Percentiles rank a stretch among this genome's conserved stretches.
Conservation (phyloP, 257 asterid species). For the Striga asiatica region DNA sequence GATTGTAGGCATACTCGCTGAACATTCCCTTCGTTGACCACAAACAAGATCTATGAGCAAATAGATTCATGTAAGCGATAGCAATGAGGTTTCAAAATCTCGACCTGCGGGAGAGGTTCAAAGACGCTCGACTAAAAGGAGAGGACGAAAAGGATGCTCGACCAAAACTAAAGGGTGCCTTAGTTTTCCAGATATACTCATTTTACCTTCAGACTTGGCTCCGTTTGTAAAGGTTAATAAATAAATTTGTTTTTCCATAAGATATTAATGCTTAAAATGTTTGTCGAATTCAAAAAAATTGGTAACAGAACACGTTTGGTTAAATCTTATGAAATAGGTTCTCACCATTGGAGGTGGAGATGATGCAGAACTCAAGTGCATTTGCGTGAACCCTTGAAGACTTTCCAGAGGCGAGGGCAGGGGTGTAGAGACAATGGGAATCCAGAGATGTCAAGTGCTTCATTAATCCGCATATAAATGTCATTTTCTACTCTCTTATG, state of each 20-base stretch:
- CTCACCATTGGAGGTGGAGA: constrained; percentile 41
- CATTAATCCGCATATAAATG: constrained; percentile 51
- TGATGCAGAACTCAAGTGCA: constrained; percentile 56
- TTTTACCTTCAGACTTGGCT: constrained; percentile 88
- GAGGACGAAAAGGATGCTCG: too few relatives aligned
- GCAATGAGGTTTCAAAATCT: too few relatives aligned
- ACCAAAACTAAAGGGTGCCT: too few relatives aligned
- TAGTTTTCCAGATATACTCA: constrained; percentile 80
- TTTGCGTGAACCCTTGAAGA: constrained; percentile 87
- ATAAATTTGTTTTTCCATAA: neutral
- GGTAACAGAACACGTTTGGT: neutral
- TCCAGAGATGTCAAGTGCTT: constrained; percentile 59
- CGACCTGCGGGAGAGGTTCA: too few relatives aligned
- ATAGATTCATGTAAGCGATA: too few relatives aligned
- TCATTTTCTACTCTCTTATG: too few relatives aligned
- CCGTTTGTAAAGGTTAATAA: constrained; percentile 70
- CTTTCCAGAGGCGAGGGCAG: constrained; percentile 96
- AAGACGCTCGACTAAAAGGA: too few relatives aligned
- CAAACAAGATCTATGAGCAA: too few relatives aligned
- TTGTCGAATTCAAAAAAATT: neutral
- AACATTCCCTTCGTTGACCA: too few relatives aligned
- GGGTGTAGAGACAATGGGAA: constrained; percentile 64
- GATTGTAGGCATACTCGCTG: too few relatives aligned
- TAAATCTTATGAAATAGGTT: constrained; percentile 30
- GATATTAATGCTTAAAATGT: neutral